Base-by-base conservation (phyloP, 805 yeast species). In the Phaffomyces thermotolerans region DNA sequence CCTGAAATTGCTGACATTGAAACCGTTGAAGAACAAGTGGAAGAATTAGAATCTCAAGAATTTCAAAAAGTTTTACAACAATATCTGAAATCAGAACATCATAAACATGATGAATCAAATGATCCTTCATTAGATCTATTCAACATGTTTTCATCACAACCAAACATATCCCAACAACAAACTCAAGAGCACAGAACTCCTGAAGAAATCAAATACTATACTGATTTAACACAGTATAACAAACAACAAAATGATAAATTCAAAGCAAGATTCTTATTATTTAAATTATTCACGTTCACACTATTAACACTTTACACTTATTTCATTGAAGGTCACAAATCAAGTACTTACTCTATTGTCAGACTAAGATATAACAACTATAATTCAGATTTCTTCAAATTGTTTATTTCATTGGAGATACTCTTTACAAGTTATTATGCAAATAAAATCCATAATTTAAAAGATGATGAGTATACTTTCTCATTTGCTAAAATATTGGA, bases 381-480 rank as follows among this genome's bases (percentile, higher is more conserved):
- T 18, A 34, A 15, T 4, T 33, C 52, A 1, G n/a, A 33, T 4
- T 52, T 53, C 43, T 50, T 54, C 14, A 49, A 50, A 33, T 6
- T 47, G 2, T 50, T 54, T 17, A 43, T 47, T 1, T 34, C 52
- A 3, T 45, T 57, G 8, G 62, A 58, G 35, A 43, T 46, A 2
- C 20, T 55, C 4, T 41, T 51, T 4, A 50, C 58, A 1, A 43
- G 54, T 4, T 41, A 43, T 37, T 53, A 52, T 33, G 51, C 45
- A 37, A 23, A 46, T 31, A 45, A 44, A 14, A 40, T 46, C 14
- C 39, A 48, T 3, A 35, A 40, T 4, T 31, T 43, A 8, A 22
- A 25, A 8, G 58, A 54, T 15, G 29, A 46, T n/a, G 49, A 55
- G 20, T 58, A 55, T 38, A 56, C 52, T 40, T 56, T 50, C 30